Base-by-base conservation (phyloP, 2,329 filamentous ascomycete species). In the Talaromyces sp. region DNA sequence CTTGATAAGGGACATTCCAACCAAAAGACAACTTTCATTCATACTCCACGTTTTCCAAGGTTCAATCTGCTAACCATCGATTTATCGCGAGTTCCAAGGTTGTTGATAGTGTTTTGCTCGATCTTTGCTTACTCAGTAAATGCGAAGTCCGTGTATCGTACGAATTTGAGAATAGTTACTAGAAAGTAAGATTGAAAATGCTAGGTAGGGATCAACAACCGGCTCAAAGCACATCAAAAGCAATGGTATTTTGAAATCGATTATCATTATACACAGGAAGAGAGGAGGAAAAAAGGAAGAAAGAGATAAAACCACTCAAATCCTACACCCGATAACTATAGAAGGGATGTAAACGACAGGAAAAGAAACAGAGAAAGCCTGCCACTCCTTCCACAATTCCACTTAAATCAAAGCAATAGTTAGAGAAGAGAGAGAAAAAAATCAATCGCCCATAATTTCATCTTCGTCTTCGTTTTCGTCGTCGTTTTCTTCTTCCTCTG, bases 401-500 rank as follows among this genome's bases (percentile, higher is more conserved):
- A 55, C 25, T 41, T 11, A 53, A 59, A 22, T 40, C 56, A 45
- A 39, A 59, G 33, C 46, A 52, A 61, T 58, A 56, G 56, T 60
- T 31, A 48, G 52, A 28, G 43, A 53, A 45, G 35, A 50, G 46
- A 59, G 33, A 56, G n/a, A 57, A 33, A 40, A 25, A 60, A 45
- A 57, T 19, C 21, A 77, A 63, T 76, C 74, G 41, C 73, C 73
- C 73, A 77, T 77, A 48, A 76, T 69, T 63, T 75, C 74, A 63
- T 76, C 72, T 52, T 75, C 59, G 6, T 58, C 55, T 58, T 60
- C 55, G 1, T 46, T 40, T 28, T 43, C 56, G 13, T 36, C 35
- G 2, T 37, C 40, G 22, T 57, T 37, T 17, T 52, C 37, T 64
- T 75, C 37, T 63, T 75, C 72, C 52, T 75, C 59, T 17, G 58